These are phyloP conservation scores for Apiotrichum mycotoxinovorans DNA, from an alignment of 1,284 basidiomycete genomes.

Conservation along the genomic window DNA sequence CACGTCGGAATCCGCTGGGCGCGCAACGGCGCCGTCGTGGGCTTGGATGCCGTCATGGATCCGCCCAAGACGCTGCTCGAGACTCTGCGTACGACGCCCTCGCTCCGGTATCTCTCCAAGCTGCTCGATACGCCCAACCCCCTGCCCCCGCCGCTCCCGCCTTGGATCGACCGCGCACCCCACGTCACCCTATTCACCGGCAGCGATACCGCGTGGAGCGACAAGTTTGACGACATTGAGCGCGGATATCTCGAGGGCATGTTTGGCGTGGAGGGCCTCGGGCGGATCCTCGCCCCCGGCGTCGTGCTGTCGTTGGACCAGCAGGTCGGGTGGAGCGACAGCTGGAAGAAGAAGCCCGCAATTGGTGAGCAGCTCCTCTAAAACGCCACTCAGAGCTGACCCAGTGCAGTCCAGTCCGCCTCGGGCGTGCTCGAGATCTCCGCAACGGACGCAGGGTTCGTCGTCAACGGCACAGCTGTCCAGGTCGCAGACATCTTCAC, in stretches of 20 bases:
- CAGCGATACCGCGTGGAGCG: slow-evolving; percentile 71
- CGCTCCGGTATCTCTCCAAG: slow-evolving; percentile 63
- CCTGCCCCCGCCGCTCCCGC: slow-evolving; percentile 62
- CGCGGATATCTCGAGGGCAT: slow-evolving; percentile 78
- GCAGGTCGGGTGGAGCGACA: slow-evolving; percentile 41
- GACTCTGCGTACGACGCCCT: slow-evolving; percentile 59
- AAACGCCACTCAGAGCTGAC: slow-evolving; percentile 5
- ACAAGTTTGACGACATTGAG: slow-evolving; percentile 62
- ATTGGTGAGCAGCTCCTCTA: slow-evolving; percentile 19
- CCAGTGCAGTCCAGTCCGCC: slow-evolving; percentile 30
- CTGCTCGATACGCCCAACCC: slow-evolving; percentile 58
- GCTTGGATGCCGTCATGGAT: slow-evolving; percentile 69
- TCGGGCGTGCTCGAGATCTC: slow-evolving; percentile 67
- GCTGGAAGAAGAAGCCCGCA: slow-evolving; percentile 26
- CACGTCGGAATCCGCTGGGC: slow-evolving; percentile 53
- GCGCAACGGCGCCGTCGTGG: slow-evolving; percentile 73
- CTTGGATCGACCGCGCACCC: slow-evolving; percentile 50
- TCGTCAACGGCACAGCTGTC: slow-evolving; percentile 62
- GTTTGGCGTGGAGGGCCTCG: slow-evolving; percentile 73
- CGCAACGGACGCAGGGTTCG: slow-evolving; percentile 56
- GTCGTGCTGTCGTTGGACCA: slow-evolving; percentile 54
- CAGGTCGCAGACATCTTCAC: slow-evolving; percentile 77
- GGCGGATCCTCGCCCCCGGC: slow-evolving; percentile 72
- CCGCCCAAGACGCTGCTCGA: slow-evolving; percentile 69
- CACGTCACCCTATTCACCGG: slow-evolving; percentile 89